Evolutionary conservation across 2,329 filamentous ascomycete species (phyloP).

Genomic region (Lachnellula arida): DNA sequence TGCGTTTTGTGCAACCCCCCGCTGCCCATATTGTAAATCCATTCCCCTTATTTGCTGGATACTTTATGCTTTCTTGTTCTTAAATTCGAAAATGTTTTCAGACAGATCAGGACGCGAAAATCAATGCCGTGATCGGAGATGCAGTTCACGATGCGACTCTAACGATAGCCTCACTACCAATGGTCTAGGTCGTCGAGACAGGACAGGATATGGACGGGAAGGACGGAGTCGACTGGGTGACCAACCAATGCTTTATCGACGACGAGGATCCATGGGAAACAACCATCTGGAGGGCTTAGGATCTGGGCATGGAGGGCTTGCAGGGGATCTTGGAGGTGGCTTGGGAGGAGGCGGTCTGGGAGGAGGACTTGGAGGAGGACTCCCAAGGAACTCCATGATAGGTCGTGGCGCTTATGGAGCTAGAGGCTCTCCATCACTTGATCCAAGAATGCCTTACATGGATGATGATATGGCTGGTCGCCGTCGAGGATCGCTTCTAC

Average conservation of each 20-base stretch:
- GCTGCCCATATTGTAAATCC: background rate
- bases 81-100: background rate
- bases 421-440: background rate
- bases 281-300: conserved; percentile 8
- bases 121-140: background rate
- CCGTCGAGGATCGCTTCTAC: background rate
- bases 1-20: background rate
- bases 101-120: background rate
- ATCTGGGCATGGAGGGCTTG: background rate
- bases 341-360: background rate
- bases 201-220: conserved; percentile 3
- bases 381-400: background rate
- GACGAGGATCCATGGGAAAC: conserved; percentile 7
- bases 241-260: conserved; percentile 4
- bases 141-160: conserved; percentile 1
- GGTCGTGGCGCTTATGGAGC: background rate
- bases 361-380: background rate
- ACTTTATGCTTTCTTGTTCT: background rate
- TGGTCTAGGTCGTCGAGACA: background rate
- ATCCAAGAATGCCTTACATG: background rate
- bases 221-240: conserved; percentile 2
- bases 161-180: background rate
- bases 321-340: background rate
- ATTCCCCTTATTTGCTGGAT: background rate
- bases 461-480: background rate